phyloP scores from a whole-genome alignment of 768 basidiomycete species.

The Arthromyces matolae region DNA sequence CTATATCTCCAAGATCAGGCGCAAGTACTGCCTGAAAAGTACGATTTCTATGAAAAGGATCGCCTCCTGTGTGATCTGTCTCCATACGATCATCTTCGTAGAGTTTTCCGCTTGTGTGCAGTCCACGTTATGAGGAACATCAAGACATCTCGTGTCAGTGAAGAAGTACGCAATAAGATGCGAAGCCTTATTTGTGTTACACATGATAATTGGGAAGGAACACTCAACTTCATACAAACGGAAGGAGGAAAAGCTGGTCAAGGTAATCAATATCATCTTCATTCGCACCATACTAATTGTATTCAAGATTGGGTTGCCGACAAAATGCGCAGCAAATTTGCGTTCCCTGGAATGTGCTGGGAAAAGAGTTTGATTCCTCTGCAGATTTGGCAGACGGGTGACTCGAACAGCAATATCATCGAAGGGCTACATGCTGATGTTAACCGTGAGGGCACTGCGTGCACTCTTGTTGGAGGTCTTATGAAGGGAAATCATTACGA shows the following conservation, averaged over 20 bases:
- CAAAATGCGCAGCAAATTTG: constrained; percentile 13
- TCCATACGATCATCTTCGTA: neutral
- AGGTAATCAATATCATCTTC: neutral
- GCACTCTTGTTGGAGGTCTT: constrained; percentile 17
- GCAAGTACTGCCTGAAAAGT: neutral
- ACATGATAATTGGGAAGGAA: neutral
- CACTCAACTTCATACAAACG: neutral
- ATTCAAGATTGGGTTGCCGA: constrained; percentile 18
- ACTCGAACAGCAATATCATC: too few relatives aligned
- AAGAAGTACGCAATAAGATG: neutral
- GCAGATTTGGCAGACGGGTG: constrained; percentile 18
- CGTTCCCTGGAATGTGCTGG: constrained; percentile 12
- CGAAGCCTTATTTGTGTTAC: neutral
- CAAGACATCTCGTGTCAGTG: neutral
- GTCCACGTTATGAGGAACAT: neutral
- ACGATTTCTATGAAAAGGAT: neutral
- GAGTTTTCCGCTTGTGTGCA: neutral
- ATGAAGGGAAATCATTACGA: too few relatives aligned
- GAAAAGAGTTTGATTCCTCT: too few relatives aligned
- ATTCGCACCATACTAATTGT: neutral
- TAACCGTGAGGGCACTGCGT: constrained; percentile 16
- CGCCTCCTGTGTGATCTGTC: neutral
- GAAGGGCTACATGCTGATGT: constrained; percentile 19
- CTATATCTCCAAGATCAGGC: neutral
- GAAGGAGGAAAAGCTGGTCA: neutral